These are phyloP conservation scores for Eutrema salsugineum DNA, from an alignment of 441 rosid genomes.

Conservation along the genomic window DNA sequence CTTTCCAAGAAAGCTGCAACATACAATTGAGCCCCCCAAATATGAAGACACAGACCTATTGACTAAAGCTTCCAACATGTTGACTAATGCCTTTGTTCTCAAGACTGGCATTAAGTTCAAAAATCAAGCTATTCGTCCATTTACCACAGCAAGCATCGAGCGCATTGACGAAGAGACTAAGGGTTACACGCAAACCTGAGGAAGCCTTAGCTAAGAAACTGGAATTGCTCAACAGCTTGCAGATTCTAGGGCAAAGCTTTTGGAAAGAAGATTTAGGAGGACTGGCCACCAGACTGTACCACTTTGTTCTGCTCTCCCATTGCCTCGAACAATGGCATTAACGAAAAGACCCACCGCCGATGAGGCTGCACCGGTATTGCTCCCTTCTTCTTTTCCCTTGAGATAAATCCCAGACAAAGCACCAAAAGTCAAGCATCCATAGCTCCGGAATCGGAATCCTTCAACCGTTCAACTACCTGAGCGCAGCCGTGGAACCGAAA, in stretches of 20 bases:
- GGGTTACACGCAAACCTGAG: conserved; percentile 55
- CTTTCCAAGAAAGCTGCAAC: not conserved
- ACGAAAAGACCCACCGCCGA: conserved; percentile 67
- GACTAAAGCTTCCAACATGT: conserved; percentile 3
- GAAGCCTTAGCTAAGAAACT: conserved; percentile 83
- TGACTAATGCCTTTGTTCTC: not conserved
- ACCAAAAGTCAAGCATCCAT: conserved; percentile 71
- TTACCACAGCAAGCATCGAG: not conserved
- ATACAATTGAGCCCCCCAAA: not conserved
- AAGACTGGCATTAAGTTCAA: not conserved
- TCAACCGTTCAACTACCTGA: conserved; percentile 67
- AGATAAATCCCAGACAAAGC: conserved; percentile 64
- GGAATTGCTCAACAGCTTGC: conserved; percentile 79
- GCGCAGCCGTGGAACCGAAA: conserved; percentile 56
- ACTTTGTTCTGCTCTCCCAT: conserved; percentile 97
- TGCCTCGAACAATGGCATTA: conserved; percentile 85
- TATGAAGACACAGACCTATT: not conserved
- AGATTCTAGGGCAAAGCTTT: conserved; percentile 84
- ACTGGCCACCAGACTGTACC: conserved; percentile 76
- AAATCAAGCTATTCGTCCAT: not conserved
- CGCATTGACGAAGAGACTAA: not conserved
- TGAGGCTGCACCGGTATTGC: conserved; percentile 33
- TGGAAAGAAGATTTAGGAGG: conserved; percentile 63
- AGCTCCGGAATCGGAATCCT: conserved; percentile 86
- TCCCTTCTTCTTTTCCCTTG: conserved; percentile 48